A percentile compares a stretch with the other conserved stretches of the same genome.
Conservation (phyloP, 108 stramenopile genomes). For the Fragilaria radians region DNA sequence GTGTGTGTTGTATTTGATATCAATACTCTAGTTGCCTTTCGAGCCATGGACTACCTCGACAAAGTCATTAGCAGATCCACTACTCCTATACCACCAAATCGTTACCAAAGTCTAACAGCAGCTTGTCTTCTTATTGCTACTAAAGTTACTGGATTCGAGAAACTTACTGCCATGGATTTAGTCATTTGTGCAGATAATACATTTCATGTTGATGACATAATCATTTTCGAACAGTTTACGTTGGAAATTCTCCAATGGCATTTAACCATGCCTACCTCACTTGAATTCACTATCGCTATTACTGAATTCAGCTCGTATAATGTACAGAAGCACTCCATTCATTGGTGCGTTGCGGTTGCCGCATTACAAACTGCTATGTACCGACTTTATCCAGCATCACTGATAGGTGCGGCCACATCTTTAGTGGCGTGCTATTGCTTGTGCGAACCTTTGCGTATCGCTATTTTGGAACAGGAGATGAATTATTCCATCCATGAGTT, state of each 20-base stretch:
- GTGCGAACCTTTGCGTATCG: constrained; percentile 1
- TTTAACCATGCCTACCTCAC: constrained; percentile 1
- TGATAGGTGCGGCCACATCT: constrained; percentile 12
- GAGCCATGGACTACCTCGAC: constrained; percentile 25
- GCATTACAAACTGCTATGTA: constrained; percentile 14
- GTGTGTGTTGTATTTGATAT: constrained; percentile 22
- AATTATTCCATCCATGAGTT: constrained; percentile 10
- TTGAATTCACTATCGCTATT: constrained; percentile 1
- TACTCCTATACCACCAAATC: constrained; percentile 2
- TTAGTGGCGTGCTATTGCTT: constrained; percentile 16
- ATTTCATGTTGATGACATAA: constrained; percentile 9
- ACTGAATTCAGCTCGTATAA: neutral
- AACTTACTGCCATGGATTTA: constrained; percentile 14
- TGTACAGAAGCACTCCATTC: neutral
- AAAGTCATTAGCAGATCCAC: constrained; percentile 11
- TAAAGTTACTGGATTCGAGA: neutral
- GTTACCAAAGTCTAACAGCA: constrained; percentile 25
- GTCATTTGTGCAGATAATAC: constrained; percentile 23
- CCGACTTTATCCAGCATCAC: constrained; percentile 11
- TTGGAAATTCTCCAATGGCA: constrained; percentile 22
- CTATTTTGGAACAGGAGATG: constrained; percentile 5
- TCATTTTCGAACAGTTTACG: constrained; percentile 7
- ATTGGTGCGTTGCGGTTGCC: neutral
- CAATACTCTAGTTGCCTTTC: constrained; percentile 13
- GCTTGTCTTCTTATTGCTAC: constrained; percentile 29